phyloP scores from a whole-genome alignment of 129 eudicot genomes.

The Flaveria sonorensis region DNA sequence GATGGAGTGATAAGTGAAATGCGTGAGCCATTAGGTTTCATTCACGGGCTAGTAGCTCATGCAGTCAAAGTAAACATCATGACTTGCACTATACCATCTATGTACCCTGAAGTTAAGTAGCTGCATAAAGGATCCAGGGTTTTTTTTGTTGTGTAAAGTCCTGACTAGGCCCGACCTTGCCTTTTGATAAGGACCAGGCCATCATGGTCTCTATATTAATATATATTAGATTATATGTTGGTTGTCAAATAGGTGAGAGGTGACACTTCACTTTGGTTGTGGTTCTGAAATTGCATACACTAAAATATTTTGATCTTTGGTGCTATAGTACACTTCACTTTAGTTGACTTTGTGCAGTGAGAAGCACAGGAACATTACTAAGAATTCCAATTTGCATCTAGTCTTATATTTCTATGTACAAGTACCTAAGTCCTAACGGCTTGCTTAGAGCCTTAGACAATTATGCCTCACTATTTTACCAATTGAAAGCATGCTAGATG shows the following conservation, averaged over 20 bases:
- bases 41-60: too few species aligned
- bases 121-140: background rate
- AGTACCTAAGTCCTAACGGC: slow-evolving; percentile 6
- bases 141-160: too few species aligned
- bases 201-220: background rate
- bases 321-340: background rate
- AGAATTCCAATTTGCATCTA: background rate
- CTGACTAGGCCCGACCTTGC: too few species aligned
- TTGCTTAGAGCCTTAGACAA: background rate
- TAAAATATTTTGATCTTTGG: background rate
- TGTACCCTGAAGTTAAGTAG: background rate
- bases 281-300: background rate
- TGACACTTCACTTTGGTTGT: background rate
- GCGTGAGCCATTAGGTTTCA: too few species aligned
- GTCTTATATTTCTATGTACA: background rate
- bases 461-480: slow-evolving; percentile 7
- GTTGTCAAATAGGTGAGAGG: background rate
- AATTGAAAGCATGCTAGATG: slow-evolving; percentile 11
- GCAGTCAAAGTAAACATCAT: too few species aligned
- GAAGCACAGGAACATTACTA: background rate
- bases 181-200: background rate
- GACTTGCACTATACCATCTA: background rate
- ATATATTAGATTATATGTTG: background rate
- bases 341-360: background rate
- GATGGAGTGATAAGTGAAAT: too few species aligned